Evolutionary conservation across 306 rosid genomes (phyloP).

Genomic region (Vigna mungo): DNA sequence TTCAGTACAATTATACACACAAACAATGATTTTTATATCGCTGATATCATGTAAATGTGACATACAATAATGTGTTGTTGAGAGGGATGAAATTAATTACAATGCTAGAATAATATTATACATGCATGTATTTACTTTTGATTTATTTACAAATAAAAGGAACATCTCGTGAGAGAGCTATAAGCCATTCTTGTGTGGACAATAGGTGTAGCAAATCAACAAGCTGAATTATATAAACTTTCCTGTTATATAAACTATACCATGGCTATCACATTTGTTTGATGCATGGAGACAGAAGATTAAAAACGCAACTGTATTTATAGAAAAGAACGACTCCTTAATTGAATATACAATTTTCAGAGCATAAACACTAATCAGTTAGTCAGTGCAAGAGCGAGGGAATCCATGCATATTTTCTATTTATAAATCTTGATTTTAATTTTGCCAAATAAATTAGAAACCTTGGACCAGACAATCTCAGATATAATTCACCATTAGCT

Average conservation of each 20-base stretch:
- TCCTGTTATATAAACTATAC: background rate
- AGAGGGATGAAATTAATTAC: background rate
- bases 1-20: background rate
- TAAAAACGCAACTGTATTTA: constrained; percentile 13
- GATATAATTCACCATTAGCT: background rate
- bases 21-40: background rate
- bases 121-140: background rate
- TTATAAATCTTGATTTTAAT: background rate
- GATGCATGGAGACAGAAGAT: background rate
- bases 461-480: background rate
- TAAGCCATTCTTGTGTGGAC: background rate
- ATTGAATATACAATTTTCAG: constrained; percentile 23
- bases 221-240: background rate
- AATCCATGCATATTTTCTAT: constrained; percentile 12
- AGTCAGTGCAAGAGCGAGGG: constrained; percentile 24
- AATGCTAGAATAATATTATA: background rate
- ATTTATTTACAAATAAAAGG: background rate
- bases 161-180: background rate
- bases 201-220: background rate
- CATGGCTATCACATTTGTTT: background rate
- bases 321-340: constrained; percentile 12
- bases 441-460: constrained; percentile 9
- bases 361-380: constrained; percentile 15
- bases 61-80: background rate
- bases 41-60: background rate